Evolutionary conservation across 2,329 filamentous ascomycete genomes (phyloP).

Genomic region (Colletotrichum nymphaeae): DNA sequence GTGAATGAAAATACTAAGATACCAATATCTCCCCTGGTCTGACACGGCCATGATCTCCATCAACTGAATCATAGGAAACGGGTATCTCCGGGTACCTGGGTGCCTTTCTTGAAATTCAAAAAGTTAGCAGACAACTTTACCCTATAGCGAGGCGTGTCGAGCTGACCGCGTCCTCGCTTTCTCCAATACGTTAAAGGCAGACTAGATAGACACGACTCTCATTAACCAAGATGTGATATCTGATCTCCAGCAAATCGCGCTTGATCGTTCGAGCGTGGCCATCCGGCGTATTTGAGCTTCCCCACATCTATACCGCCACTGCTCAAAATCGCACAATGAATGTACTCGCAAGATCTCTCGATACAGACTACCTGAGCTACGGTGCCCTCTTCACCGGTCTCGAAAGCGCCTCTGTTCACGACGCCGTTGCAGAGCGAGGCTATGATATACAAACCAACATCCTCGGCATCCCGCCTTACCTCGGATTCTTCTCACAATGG

Average conservation of each 20-base stretch:
- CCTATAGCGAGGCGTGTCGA: neutral
- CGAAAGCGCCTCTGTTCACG: neutral
- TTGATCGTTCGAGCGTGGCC: neutral
- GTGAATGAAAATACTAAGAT: slow-evolving; percentile 2
- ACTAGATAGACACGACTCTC: neutral
- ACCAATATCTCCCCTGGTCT: neutral
- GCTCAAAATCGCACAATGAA: neutral
- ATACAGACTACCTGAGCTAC: neutral
- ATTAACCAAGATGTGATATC: neutral
- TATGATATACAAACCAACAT: neutral
- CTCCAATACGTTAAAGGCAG: neutral
- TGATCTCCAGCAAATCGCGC: neutral
- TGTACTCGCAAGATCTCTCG: neutral
- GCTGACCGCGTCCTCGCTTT: neutral
- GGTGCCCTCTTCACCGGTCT: neutral
- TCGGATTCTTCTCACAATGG: neutral
- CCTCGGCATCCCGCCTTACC: neutral
- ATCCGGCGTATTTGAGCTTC: neutral
- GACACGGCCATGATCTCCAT: neutral
- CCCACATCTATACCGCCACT: neutral
- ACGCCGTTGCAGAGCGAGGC: neutral
- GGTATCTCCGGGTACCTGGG: neutral
- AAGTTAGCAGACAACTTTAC: neutral
- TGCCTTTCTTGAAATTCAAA: neutral
- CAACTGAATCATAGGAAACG: neutral